A percentile compares a stretch with the other conserved stretches of the same genome.
Conservation (phyloP, 352 stramenopile genomes). For the Globisporangium polare region DNA sequence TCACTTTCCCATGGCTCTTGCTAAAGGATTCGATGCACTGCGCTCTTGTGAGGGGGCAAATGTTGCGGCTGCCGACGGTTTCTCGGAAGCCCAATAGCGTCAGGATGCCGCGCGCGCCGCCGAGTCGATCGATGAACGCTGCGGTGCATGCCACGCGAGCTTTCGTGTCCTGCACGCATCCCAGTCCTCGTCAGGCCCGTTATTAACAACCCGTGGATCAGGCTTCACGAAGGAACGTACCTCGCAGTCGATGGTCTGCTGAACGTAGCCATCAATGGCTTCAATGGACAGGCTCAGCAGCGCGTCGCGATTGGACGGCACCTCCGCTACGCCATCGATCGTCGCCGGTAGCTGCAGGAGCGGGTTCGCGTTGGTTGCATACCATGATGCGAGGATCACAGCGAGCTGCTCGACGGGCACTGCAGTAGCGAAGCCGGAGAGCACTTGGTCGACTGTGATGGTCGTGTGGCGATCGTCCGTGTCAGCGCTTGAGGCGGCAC, state of each 20-base stretch:
- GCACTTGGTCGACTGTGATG: slow-evolving; percentile 1
- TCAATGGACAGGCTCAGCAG: slow-evolving; percentile 25
- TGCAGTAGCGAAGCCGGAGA: slow-evolving; percentile 19
- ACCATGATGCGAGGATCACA: slow-evolving; percentile 36
- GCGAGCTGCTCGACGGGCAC: slow-evolving; percentile 47
- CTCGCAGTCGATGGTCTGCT: neutral
- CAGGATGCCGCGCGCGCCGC: slow-evolving; percentile 51
- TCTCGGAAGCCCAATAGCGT: slow-evolving; percentile 65
- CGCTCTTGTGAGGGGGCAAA: slow-evolving; percentile 44
- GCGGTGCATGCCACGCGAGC: slow-evolving; percentile 6
- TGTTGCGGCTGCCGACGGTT: slow-evolving; percentile 45
- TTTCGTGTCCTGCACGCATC: neutral
- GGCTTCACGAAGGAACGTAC: neutral
- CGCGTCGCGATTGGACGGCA: slow-evolving; percentile 22
- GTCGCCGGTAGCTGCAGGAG: slow-evolving; percentile 18
- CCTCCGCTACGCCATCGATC: slow-evolving; percentile 37
- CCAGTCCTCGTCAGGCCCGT: neutral
- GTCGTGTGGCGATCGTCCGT: neutral
- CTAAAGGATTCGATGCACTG: slow-evolving; percentile 60
- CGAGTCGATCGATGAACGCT: slow-evolving; percentile 35
- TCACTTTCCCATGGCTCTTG: slow-evolving; percentile 30
- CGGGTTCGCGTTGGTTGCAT: slow-evolving; percentile 26
- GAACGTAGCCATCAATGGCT: slow-evolving; percentile 22
- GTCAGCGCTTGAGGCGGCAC: neutral
- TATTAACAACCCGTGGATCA: neutral